Evolutionary conservation across 176 grass and related monocot genomes (phyloP).

Genomic region (Rhynchospora tenuis): DNA sequence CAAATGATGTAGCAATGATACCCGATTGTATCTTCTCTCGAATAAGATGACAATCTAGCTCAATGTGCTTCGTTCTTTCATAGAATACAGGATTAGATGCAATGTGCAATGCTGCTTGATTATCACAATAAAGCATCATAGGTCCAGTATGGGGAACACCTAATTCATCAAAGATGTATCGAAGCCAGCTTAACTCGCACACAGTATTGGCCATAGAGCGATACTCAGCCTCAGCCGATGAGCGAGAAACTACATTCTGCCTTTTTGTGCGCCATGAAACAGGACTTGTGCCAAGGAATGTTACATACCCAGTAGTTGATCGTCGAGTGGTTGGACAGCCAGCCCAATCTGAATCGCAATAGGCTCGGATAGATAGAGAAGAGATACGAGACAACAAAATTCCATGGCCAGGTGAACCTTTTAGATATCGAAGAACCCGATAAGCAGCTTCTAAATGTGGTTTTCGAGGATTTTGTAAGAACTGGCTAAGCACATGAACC

Average conservation of each 20-base stretch:
- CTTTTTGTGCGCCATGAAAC: neutral
- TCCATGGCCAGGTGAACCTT: neutral
- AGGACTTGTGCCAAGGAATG: neutral
- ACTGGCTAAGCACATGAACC: neutral
- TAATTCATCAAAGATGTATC: too few relatives aligned
- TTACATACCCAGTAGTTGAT: neutral
- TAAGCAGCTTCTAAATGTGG: neutral
- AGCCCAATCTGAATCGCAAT: neutral
- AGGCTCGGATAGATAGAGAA: neutral
- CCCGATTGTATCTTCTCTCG: neutral
- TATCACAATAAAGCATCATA: too few relatives aligned
- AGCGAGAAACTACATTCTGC: too few relatives aligned
- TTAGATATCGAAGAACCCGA: slow-evolving; percentile 1
- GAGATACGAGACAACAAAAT: neutral
- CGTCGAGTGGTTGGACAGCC: neutral
- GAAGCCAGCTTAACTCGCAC: too few relatives aligned
- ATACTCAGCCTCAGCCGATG: too few relatives aligned
- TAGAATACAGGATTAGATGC: neutral
- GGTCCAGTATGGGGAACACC: too few relatives aligned
- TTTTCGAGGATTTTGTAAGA: neutral
- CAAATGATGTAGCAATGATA: neutral
- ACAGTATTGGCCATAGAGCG: too few relatives aligned
- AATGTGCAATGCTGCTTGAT: neutral
- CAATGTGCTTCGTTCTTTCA: neutral
- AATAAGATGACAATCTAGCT: neutral